These are phyloP conservation scores for Mortierella sp. DNA, from an alignment of 371 early-diverging fungal genomes.

Conservation along the genomic window DNA sequence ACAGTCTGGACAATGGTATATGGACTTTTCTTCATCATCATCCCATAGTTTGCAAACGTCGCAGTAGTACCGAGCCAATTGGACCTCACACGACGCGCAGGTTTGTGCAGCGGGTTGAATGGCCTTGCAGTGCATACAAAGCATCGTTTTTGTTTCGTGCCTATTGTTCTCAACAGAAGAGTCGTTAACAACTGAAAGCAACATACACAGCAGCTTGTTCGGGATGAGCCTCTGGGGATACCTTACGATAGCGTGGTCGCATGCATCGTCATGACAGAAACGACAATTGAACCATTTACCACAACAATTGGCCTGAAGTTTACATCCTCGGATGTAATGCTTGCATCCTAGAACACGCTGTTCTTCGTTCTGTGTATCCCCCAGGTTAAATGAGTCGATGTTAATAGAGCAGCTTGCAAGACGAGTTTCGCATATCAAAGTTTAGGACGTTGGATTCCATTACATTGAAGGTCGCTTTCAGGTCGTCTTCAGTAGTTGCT, in stretches of 20 bases:
- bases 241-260: slow-evolving; percentile 90
- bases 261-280: slow-evolving; percentile 95
- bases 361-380: slow-evolving; percentile 62
- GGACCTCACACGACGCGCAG: slow-evolving; percentile 76
- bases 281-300: slow-evolving; percentile 90
- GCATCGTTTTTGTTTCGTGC: slow-evolving; percentile 84
- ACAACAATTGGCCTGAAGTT: slow-evolving; percentile 94
- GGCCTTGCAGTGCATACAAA: slow-evolving; percentile 90
- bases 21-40: slow-evolving; percentile 78
- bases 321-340: slow-evolving; percentile 92
- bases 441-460: too few relatives aligned
- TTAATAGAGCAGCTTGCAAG: too few relatives aligned
- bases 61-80: slow-evolving; percentile 90
- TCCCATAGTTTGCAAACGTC: slow-evolving; percentile 95
- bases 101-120: slow-evolving; percentile 84
- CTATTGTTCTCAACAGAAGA: too few relatives aligned
- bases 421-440: not conserved
- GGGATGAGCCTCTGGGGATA: slow-evolving; percentile 38
- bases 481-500: slow-evolving; percentile 50
- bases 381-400: too few relatives aligned
- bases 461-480: slow-evolving; percentile 63
- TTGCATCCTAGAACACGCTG: slow-evolving; percentile 81
- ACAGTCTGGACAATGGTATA: slow-evolving; percentile 94
- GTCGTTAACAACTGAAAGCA: too few relatives aligned
- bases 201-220: not conserved